Evolutionary conservation across 345 rosid species (phyloP).

Genomic region (Populus tremula): DNA sequence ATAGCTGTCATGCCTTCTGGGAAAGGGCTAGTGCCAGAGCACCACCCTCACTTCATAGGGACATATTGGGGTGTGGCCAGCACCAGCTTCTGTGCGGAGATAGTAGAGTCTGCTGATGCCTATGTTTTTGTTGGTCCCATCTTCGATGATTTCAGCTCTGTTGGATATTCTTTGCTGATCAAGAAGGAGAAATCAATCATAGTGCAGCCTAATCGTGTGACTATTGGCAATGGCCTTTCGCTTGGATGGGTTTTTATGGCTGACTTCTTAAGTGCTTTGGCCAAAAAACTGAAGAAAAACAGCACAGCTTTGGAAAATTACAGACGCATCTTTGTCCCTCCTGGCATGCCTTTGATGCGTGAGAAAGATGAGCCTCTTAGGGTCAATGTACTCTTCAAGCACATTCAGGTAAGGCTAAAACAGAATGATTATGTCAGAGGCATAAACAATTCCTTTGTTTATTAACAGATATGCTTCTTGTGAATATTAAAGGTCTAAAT

Average conservation of each 20-base stretch:
- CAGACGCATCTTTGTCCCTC: slow-evolving; percentile 56
- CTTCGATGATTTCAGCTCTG: slow-evolving; percentile 71
- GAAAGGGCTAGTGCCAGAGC: slow-evolving; percentile 63
- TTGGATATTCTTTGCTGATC: slow-evolving; percentile 67
- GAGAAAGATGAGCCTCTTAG: slow-evolving; percentile 57
- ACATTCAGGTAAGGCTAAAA: slow-evolving; percentile 56
- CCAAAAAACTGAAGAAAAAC: slow-evolving; percentile 63
- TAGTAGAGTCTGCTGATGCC: slow-evolving; percentile 79
- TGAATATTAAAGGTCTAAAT: background rate
- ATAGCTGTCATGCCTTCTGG: slow-evolving; percentile 65
- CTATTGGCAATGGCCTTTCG: slow-evolving; percentile 66
- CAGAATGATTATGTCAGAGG: background rate
- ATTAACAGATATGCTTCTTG: background rate
- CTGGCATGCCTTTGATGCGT: slow-evolving; percentile 47
- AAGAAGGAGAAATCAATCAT: slow-evolving; percentile 57
- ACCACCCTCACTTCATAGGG: slow-evolving; percentile 63
- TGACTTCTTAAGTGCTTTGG: slow-evolving; percentile 56
- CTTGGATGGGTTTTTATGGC: slow-evolving; percentile 76
- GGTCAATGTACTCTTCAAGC: slow-evolving; percentile 66
- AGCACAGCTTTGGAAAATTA: slow-evolving; percentile 60
- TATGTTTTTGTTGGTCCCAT: slow-evolving; percentile 70
- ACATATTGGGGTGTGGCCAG: slow-evolving; percentile 84
- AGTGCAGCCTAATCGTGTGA: slow-evolving; percentile 66
- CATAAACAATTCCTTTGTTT: background rate
- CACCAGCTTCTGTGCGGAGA: slow-evolving; percentile 58